Conservation (phyloP, 2,329 filamentous ascomycete species). For the Xylariaceae sp. region DNA sequence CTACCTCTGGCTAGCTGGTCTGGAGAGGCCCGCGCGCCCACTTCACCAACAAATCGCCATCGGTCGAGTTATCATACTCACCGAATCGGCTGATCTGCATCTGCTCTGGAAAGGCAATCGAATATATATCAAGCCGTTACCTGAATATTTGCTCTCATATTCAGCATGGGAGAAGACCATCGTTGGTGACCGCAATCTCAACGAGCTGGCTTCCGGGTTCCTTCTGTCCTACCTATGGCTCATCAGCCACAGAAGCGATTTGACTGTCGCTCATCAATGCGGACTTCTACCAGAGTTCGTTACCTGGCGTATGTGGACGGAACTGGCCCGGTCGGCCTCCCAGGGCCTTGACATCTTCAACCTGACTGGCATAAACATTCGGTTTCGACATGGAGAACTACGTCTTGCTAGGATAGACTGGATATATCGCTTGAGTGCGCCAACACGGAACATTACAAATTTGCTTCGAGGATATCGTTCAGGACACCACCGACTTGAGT, state of each 20-base stretch:
- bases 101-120: conserved; percentile 37
- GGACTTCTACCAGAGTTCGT: conserved; percentile 33
- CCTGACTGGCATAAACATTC: too few species aligned
- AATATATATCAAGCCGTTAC: conserved; percentile 39
- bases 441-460: conserved; percentile 25
- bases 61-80: conserved; percentile 33
- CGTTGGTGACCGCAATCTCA: conserved; percentile 23
- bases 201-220: conserved; percentile 33
- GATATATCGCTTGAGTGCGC: conserved; percentile 37
- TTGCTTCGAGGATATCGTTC: conserved; percentile 25
- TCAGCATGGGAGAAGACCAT: conserved; percentile 33
- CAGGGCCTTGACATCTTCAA: conserved; percentile 28
- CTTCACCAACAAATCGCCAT: conserved; percentile 36
- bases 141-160: conserved; percentile 36
- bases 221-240: conserved; percentile 37
- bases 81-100: conserved; percentile 37
- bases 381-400: conserved; percentile 41
- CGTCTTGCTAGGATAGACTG: conserved; percentile 38
- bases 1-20: conserved; percentile 31
- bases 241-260: conserved; percentile 37
- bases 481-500: conserved; percentile 34
- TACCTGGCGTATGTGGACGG: conserved; percentile 37
- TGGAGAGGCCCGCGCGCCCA: conserved; percentile 35
- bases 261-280: conserved; percentile 32
- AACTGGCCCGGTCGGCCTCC: conserved; percentile 24